Conservation (phyloP, 1,139 yeast genomes). For the Meyerozyma smithsonii region DNA sequence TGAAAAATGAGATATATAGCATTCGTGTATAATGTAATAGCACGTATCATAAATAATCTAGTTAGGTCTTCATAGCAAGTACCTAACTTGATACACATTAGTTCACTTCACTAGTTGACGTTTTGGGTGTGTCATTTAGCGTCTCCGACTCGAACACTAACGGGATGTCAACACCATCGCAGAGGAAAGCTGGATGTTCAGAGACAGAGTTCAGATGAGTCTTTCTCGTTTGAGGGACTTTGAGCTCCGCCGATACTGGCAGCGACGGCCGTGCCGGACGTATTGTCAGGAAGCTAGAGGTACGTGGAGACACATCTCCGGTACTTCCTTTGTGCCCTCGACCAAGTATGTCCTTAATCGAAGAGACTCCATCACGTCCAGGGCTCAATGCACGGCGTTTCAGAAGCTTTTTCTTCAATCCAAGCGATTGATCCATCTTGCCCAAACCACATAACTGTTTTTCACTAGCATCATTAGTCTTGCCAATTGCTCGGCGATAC, state of each 20-base stretch:
- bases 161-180: background rate
- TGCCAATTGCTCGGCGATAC: background rate
- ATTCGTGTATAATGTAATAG: background rate
- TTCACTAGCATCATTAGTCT: background rate
- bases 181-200: background rate
- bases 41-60: background rate
- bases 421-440: background rate
- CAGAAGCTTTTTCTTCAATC: background rate
- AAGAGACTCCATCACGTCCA: background rate
- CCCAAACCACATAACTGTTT: background rate
- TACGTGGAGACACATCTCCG: background rate
- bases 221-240: background rate
- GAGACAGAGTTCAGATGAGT: background rate
- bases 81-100: background rate
- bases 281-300: background rate
- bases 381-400: background rate
- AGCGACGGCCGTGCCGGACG: background rate
- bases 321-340: background rate
- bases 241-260: background rate
- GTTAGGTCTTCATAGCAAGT: too few relatives aligned
- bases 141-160: background rate
- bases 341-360: constrained; percentile 1
- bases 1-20: background rate
- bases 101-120: background rate
- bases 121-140: background rate